Evolutionary conservation across 2,329 filamentous ascomycete genomes (phyloP).

Genomic region (Chrysoporthe cubensis): DNA sequence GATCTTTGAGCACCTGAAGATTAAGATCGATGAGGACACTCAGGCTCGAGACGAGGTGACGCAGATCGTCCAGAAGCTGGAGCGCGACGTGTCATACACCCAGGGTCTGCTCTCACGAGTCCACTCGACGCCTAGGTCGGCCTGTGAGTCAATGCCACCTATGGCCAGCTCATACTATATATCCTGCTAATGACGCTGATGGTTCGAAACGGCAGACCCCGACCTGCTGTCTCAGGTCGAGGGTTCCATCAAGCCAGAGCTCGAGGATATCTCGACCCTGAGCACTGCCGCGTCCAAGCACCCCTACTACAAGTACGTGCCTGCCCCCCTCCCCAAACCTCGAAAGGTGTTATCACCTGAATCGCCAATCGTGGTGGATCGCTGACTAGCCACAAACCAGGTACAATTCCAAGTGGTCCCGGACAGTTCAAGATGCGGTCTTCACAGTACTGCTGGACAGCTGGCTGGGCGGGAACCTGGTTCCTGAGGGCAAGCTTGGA

Average conservation of each 20-base stretch:
- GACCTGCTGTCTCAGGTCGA: slow-evolving; percentile 72
- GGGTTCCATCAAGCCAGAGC: slow-evolving; percentile 72
- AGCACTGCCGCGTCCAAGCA: slow-evolving; percentile 76
- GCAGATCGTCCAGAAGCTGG: slow-evolving; percentile 79
- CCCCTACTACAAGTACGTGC: slow-evolving; percentile 87
- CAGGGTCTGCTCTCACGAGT: slow-evolving; percentile 86
- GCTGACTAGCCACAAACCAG: slow-evolving; percentile 41
- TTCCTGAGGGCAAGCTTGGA: slow-evolving; percentile 59
- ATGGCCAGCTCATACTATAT: background rate
- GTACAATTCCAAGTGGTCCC: slow-evolving; percentile 84
- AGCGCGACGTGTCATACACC: slow-evolving; percentile 79
- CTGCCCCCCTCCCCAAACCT: background rate
- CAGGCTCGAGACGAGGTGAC: slow-evolving; percentile 81
- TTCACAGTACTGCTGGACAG: slow-evolving; percentile 60
- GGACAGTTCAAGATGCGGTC: slow-evolving; percentile 80
- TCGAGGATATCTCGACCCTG: slow-evolving; percentile 71
- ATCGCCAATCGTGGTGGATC: background rate
- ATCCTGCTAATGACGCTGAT: background rate
- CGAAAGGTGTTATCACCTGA: background rate
- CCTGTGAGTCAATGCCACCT: slow-evolving; percentile 45
- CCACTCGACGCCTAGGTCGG: slow-evolving; percentile 77
- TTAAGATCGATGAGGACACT: slow-evolving; percentile 86
- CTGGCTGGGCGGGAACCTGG: slow-evolving; percentile 76
- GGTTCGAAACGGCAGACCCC: slow-evolving; percentile 57
- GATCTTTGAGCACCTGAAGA: slow-evolving; percentile 86